Base-by-base conservation (phyloP, 2,329 filamentous ascomycete species). In the Ophiocordyceps unilateralis region DNA sequence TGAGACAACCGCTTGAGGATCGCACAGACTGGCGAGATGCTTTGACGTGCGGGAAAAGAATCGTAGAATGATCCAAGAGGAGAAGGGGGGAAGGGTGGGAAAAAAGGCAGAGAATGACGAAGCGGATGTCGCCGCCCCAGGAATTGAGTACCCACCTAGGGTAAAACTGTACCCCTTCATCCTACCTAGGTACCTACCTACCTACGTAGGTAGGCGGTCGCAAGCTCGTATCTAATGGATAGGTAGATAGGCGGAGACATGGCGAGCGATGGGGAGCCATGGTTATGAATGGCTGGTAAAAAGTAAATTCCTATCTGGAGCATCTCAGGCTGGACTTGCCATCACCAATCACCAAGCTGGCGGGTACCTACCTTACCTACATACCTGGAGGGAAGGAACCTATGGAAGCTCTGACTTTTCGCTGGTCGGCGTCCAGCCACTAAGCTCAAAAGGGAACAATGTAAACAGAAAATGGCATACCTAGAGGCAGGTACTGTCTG, bases 71-170 rank as follows among this genome's bases (percentile, higher is more conserved):
- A n/a, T n/a, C n/a, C 28, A 8, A 30, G 28, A 11, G n/a, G 28
- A 15, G 28, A 30, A 15, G 50, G 46, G 50, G 49, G 45, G 45
- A 45, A 52, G 48, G 50, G 46, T 50, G 52, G 52, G 24, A 55
- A 59, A 59, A 56, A 51, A 53, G 55, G 45, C 47, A 54, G 55
- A 52, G n/a, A 8, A 26, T 36, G n/a, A 36, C 32, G 32, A 36
- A 10, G 15, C n/a, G 17, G n/a, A 34, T 34, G 32, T 34, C 9
- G 32, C 32, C n/a, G n/a, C 32, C 17, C 32, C 28, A n/a, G n/a
- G 28, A 30, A 14, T 30, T 15, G 28, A 30, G 32, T 34, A 34
- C 5, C 15, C n/a, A 34, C 32, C n/a, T 19, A 34, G n/a, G 15
- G 32, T 15, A 34, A 34, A 34, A 15, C 32, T 34, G 9, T 34